These are phyloP conservation scores for Thalassiosira profunda DNA, from an alignment of 108 stramenopile genomes.

Conservation along the genomic window DNA sequence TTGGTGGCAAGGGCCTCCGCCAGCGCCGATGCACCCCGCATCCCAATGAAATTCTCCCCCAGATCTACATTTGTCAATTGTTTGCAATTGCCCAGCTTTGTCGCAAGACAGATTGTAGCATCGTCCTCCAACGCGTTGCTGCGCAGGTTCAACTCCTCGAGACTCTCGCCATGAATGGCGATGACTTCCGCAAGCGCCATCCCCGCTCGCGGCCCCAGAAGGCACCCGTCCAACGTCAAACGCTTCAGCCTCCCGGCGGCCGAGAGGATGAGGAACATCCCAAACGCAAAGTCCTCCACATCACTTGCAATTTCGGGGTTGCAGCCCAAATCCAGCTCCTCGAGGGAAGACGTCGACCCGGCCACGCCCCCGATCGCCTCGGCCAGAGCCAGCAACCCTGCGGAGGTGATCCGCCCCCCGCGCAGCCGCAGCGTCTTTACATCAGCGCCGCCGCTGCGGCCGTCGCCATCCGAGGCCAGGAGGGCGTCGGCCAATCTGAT, in stretches of 20 bases:
- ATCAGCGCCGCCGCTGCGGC: not conserved
- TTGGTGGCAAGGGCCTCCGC: not conserved
- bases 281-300: slow-evolving; percentile 6
- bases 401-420: not conserved
- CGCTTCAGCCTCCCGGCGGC: not conserved
- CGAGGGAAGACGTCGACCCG: not conserved
- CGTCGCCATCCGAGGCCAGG: no score
- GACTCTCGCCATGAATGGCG: not conserved
- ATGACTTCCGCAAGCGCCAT: not conserved
- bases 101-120: not conserved
- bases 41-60: not conserved
- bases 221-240: not conserved
- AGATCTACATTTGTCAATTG: not conserved
- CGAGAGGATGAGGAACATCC: slow-evolving; percentile 4
- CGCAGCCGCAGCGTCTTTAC: not conserved
- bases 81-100: not conserved
- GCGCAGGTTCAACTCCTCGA: not conserved
- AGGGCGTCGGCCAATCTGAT: not conserved
- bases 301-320: not conserved
- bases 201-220: not conserved
- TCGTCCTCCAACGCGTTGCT: not conserved
- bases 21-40: not conserved
- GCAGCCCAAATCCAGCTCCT: not conserved
- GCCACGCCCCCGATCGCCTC: slow-evolving; percentile 4
- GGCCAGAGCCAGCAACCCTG: not conserved